Evolutionary conservation across 345 rosid genomes (phyloP).

Genomic region (Noccaea caerulescens): DNA sequence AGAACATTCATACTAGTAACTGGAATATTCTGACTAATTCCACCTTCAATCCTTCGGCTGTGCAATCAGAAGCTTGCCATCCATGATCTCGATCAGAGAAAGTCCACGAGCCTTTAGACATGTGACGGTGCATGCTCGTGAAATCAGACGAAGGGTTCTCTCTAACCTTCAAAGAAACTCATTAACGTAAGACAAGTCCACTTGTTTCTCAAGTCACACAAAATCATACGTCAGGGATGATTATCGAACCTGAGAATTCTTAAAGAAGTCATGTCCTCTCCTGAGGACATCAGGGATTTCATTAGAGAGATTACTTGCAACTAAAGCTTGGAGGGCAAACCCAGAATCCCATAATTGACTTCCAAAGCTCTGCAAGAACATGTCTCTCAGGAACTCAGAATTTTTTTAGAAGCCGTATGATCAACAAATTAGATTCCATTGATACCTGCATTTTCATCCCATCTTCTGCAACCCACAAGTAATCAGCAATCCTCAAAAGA

Average conservation of each 20-base stretch:
- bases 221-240: constrained; percentile 5
- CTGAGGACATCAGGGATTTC: constrained; percentile 63
- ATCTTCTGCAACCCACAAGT: constrained; percentile 91
- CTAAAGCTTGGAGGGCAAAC: constrained; percentile 74
- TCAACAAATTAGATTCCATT: constrained; percentile 3
- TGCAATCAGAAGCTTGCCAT: constrained; percentile 49
- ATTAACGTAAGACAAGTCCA: constrained; percentile 17
- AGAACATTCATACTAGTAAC: neutral
- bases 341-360: constrained; percentile 85
- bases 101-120: constrained; percentile 49
- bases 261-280: constrained; percentile 77
- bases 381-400: neutral
- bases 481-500: constrained; percentile 75
- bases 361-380: constrained; percentile 64
- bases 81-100: constrained; percentile 48
- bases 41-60: constrained; percentile 47
- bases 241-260: constrained; percentile 67
- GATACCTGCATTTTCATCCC: constrained; percentile 85
- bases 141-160: constrained; percentile 57
- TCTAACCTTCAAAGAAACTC: constrained; percentile 44
- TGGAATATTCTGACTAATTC: neutral
- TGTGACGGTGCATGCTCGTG: constrained; percentile 44
- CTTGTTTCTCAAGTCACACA: constrained; percentile 9
- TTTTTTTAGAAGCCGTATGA: neutral
- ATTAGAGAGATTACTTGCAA: constrained; percentile 57